Conservation (phyloP, 176 grass and related monocot species). For the Juncus effusus region DNA sequence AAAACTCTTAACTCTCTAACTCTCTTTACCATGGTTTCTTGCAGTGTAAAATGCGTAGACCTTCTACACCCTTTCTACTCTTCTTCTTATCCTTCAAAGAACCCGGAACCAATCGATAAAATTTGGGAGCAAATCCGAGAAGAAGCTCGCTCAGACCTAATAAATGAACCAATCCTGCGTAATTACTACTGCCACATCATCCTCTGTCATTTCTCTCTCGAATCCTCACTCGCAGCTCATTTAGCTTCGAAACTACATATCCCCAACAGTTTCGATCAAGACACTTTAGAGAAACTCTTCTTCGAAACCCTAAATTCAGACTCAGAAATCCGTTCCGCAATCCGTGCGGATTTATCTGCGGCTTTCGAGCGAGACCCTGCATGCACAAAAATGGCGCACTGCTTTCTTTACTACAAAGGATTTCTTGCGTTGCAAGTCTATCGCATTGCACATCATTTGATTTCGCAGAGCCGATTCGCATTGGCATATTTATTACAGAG, state of each 20-base stretch:
- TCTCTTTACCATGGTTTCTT: constrained; percentile 49
- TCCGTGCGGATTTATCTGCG: constrained; percentile 60
- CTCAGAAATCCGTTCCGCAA: constrained; percentile 30
- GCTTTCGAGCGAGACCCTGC: constrained; percentile 73
- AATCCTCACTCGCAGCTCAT: constrained; percentile 63
- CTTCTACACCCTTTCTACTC: constrained; percentile 11
- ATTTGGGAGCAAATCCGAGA: constrained; percentile 50
- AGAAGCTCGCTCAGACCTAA: constrained; percentile 57
- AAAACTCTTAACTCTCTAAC: too few species aligned
- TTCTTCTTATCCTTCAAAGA: neutral
- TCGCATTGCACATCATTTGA: constrained; percentile 72
- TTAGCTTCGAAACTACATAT: constrained; percentile 66
- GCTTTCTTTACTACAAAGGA: constrained; percentile 97
- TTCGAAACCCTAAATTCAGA: constrained; percentile 26
- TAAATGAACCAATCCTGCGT: constrained; percentile 51
- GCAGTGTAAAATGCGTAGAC: constrained; percentile 55
- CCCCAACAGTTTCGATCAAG: constrained; percentile 38
- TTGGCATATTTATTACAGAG: constrained; percentile 74
- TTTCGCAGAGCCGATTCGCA: constrained; percentile 42
- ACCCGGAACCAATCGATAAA: constrained; percentile 30
- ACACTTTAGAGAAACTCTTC: constrained; percentile 49
- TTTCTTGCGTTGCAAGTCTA: constrained; percentile 85
- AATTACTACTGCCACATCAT: constrained; percentile 60
- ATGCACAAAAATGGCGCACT: constrained; percentile 85
- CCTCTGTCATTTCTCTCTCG: constrained; percentile 48